Conservation (phyloP, 768 basidiomycete genomes). For the Suillus lakei region DNA sequence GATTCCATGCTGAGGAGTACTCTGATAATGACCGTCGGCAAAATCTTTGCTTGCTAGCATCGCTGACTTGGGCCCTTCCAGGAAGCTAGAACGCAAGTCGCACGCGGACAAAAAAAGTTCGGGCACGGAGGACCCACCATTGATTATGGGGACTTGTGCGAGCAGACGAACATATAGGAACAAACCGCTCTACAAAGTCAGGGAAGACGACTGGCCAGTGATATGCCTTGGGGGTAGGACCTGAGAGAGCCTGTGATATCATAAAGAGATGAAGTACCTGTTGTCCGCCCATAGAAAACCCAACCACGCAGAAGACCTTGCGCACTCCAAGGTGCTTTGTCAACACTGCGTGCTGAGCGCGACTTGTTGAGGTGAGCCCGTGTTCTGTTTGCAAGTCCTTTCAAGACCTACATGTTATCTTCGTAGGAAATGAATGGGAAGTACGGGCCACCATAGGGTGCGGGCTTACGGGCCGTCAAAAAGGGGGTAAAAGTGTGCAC, state of each 20-base stretch:
- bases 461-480: constrained; percentile 39
- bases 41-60: constrained; percentile 59
- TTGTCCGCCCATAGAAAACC: constrained; percentile 66
- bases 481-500: neutral
- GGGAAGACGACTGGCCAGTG: constrained; percentile 64
- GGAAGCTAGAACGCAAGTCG: constrained; percentile 44
- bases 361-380: constrained; percentile 35
- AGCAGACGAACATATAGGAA: constrained; percentile 55
- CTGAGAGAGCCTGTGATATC: constrained; percentile 21
- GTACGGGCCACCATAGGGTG: constrained; percentile 61
- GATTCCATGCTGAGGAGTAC: constrained; percentile 51
- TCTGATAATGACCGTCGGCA: constrained; percentile 55
- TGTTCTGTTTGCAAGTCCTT: neutral
- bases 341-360: constrained; percentile 58
- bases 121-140: constrained; percentile 42
- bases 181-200: constrained; percentile 54
- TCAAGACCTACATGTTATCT: constrained; percentile 54
- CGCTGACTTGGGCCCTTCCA: constrained; percentile 64
- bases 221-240: constrained; percentile 45
- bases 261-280: constrained; percentile 33
- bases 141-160: constrained; percentile 60
- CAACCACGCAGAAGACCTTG: constrained; percentile 50
- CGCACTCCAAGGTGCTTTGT: constrained; percentile 49
- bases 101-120: neutral
- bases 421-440: constrained; percentile 62